Conservation (phyloP, 345 rosid genomes). For the Tarenaya hassleriana region DNA sequence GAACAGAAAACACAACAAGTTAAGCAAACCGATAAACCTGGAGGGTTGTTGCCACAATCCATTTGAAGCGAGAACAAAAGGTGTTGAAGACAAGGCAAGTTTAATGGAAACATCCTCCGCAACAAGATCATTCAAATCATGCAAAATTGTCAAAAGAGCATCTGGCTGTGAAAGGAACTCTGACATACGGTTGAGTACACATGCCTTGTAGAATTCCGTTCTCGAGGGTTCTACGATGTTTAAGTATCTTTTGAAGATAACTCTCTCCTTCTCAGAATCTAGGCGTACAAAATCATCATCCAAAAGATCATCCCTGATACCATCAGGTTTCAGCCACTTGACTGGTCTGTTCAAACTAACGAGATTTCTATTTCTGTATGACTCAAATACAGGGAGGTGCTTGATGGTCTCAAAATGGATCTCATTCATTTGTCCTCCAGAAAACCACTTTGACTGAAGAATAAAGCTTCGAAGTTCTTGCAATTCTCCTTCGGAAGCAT, state of each 20-base stretch:
- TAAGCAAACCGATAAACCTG: conserved; percentile 39
- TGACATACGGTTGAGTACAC: conserved; percentile 81
- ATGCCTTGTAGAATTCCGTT: conserved; percentile 68
- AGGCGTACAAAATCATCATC: conserved; percentile 76
- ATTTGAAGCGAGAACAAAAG: conserved; percentile 79
- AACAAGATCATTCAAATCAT: conserved; percentile 65
- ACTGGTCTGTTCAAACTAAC: conserved; percentile 57
- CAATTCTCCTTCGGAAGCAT: conserved; percentile 74
- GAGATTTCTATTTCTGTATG: conserved; percentile 62
- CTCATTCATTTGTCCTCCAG: conserved; percentile 60
- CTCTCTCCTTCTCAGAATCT: conserved; percentile 81
- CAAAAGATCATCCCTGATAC: conserved; percentile 68
- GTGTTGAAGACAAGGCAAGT: conserved; percentile 46
- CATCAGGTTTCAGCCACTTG: conserved; percentile 81
- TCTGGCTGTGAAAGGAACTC: conserved; percentile 62
- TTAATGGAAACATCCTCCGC: conserved; percentile 58
- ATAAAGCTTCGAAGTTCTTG: conserved; percentile 81
- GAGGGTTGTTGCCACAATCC: conserved; percentile 91
- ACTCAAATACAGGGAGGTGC: conserved; percentile 80
- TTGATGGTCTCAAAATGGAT: conserved; percentile 57
- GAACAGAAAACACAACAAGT: conserved; percentile 11
- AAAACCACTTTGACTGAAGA: conserved; percentile 93
- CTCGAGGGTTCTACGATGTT: conserved; percentile 62
- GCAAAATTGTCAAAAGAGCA: conserved; percentile 57
- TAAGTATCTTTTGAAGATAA: conserved; percentile 57